Percentiles rank a stretch among this genome's conserved stretches.
phyloP scores from a whole-genome alignment of 331 rosid species.

The Erythrophleum ivorense region DNA sequence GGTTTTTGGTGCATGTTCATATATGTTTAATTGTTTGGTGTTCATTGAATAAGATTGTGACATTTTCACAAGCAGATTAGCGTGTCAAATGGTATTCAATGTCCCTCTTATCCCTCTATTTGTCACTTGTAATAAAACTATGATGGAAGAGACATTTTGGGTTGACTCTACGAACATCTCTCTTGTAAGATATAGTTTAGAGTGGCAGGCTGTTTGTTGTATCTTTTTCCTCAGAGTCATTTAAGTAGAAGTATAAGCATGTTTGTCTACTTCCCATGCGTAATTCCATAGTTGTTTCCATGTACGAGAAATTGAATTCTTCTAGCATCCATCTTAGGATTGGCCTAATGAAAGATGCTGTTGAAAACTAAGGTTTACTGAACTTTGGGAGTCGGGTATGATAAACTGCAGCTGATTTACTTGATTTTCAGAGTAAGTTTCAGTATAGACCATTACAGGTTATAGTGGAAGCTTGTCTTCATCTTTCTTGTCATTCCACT shows the following conservation, averaged over 20 bases:
- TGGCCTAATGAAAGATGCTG: not conserved
- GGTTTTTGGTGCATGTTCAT: not conserved
- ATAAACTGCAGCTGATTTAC: constrained; percentile 13
- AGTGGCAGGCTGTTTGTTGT: not conserved
- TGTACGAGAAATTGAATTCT: not conserved
- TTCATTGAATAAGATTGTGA: constrained; percentile 7
- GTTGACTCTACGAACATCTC: not conserved
- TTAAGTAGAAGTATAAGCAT: constrained; percentile 9
- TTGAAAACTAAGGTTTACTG: not conserved
- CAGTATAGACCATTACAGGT: not conserved
- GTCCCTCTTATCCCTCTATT: not conserved
- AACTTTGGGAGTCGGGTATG: constrained; percentile 11
- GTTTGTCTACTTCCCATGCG: not conserved
- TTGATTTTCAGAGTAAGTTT: not conserved
- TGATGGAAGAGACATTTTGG: not conserved
- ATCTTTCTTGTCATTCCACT: constrained; percentile 2
- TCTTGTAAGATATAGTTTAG: constrained; percentile 6
- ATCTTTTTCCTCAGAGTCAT: not conserved
- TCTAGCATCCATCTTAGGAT: constrained; percentile 13
- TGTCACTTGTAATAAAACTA: constrained; percentile 4
- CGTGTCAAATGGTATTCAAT: constrained; percentile 10
- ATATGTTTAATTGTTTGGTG: constrained; percentile 3
- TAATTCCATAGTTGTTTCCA: not conserved
- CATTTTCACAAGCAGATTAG: not conserved
- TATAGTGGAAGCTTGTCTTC: constrained; percentile 22